Conservation (phyloP, 1,284 basidiomycete genomes). For the Austropuccinia psidii region DNA sequence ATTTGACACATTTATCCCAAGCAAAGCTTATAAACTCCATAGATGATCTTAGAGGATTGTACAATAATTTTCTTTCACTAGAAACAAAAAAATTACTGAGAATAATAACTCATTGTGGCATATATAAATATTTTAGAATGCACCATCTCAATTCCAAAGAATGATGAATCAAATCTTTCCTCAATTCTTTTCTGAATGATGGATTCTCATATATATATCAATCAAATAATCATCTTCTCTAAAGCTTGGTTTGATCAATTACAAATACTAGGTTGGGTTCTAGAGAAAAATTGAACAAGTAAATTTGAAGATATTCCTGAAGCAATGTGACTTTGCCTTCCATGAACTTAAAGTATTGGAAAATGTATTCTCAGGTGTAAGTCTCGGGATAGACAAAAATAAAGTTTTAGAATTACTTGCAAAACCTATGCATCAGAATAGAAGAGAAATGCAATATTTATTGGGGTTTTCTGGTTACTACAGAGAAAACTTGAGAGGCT, state of each 20-base stretch:
- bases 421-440: background rate
- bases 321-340: background rate
- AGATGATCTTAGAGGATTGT: background rate
- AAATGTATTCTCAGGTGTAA: background rate
- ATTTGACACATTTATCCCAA: background rate
- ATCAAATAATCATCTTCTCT: background rate
- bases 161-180: no score
- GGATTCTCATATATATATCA: no score
- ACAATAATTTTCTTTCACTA: background rate
- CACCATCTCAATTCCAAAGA: no score
- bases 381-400: background rate
- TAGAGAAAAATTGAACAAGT: background rate
- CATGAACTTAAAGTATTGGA: background rate
- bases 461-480: background rate
- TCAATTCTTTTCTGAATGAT: no score
- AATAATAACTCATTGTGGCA: no score
- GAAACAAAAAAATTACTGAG: background rate
- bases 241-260: background rate
- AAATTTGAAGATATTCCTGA: background rate
- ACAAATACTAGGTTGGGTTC: background rate
- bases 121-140: background rate
- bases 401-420: background rate
- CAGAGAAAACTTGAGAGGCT: no score
- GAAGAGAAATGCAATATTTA: background rate
- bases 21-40: background rate